A percentile compares a stretch with the other conserved stretches of the same genome.
Conservation (phyloP, 176 grass and related monocot species). For the Bromus sterilis region DNA sequence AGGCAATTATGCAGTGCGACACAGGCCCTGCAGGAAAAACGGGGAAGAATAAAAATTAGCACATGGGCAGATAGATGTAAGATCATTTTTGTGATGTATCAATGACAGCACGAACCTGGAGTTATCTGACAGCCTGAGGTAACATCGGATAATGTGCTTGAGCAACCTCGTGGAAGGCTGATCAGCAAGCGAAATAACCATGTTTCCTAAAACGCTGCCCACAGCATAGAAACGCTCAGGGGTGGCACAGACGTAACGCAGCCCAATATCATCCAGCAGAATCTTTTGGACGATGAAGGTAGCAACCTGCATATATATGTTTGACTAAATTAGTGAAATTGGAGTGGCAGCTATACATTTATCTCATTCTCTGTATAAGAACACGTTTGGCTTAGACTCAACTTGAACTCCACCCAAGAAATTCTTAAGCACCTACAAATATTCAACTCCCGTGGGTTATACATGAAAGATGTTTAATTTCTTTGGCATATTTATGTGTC, state of each 20-base stretch:
- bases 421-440: background rate
- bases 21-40: constrained; percentile 54
- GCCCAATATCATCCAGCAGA: constrained; percentile 88
- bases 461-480: background rate
- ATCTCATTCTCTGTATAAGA: background rate
- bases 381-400: background rate
- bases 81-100: background rate
- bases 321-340: background rate
- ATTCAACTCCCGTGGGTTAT: background rate
- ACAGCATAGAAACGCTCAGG: constrained; percentile 96
- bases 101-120: constrained; percentile 48
- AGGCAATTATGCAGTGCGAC: constrained; percentile 81
- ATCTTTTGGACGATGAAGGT: constrained; percentile 99
- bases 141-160: constrained; percentile 95
- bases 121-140: constrained; percentile 98
- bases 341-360: background rate
- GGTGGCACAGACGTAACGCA: constrained; percentile 89
- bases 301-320: constrained; percentile 57
- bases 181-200: constrained; percentile 94
- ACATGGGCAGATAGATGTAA: background rate
- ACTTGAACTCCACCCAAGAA: background rate
- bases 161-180: constrained; percentile 93
- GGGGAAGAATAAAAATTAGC: background rate
- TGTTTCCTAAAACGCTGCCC: constrained; percentile 85
- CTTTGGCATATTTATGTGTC: background rate